Conservation (phyloP, 2,329 filamentous ascomycete species). For the Phaeosphaeria sp. region DNA sequence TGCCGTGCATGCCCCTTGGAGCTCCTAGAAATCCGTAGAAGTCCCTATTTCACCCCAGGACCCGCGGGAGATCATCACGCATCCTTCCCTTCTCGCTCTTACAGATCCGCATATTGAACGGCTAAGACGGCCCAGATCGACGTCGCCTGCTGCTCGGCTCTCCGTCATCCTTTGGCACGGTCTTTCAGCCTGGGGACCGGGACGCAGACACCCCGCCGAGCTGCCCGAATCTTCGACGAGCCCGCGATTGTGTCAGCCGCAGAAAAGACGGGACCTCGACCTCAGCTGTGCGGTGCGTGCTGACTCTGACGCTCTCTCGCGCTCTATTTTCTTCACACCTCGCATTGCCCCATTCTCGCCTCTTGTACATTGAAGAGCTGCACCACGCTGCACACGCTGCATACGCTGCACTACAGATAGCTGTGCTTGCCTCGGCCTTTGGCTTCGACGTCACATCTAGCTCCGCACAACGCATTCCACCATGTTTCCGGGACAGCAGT, state of each 20-base stretch:
- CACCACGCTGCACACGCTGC: not conserved
- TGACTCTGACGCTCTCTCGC: not conserved
- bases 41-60: constrained; percentile 1
- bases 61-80: constrained; percentile 5
- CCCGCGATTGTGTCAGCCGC: constrained; percentile 19
- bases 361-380: not conserved
- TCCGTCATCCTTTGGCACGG: constrained; percentile 2
- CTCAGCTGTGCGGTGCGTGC: not conserved
- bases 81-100: constrained; percentile 1
- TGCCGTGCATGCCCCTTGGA: constrained; percentile 6
- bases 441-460: not conserved
- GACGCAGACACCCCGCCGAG: constrained; percentile 20
- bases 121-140: not conserved
- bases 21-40: not conserved
- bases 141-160: not conserved
- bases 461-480: constrained; percentile 1
- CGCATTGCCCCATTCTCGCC: not conserved
- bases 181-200: constrained; percentile 5
- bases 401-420: not conserved
- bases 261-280: constrained; percentile 4
- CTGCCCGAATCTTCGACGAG: constrained; percentile 10
- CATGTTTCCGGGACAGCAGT: constrained; percentile 53
- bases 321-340: not conserved
- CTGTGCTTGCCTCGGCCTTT: not conserved
- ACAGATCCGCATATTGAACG: not conserved